Conservation (phyloP, 345 rosid species). For the Sonneratia alba region DNA sequence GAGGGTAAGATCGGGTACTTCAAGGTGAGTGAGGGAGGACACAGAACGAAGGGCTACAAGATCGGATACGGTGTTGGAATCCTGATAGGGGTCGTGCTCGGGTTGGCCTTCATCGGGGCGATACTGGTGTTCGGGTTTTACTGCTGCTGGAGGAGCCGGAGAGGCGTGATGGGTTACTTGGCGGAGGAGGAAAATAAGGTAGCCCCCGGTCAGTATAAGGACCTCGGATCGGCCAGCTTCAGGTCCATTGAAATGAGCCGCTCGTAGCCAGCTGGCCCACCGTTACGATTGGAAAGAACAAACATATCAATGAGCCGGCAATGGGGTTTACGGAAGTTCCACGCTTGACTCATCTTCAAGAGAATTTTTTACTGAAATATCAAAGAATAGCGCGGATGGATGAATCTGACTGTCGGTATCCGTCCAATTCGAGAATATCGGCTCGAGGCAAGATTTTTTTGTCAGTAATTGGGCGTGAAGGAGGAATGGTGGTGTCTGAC, state of each 20-base stretch:
- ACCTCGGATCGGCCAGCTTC: conserved; percentile 76
- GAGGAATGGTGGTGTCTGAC: neutral
- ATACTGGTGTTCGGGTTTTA: conserved; percentile 20
- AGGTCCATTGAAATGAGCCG: conserved; percentile 55
- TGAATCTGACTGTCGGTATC: no score
- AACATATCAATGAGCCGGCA: no score
- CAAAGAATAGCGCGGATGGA: no score
- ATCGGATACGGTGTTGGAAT: conserved; percentile 31
- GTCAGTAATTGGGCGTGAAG: no score
- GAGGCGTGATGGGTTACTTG: conserved; percentile 21
- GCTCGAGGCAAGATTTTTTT: no score
- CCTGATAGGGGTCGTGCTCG: conserved; percentile 18
- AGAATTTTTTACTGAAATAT: no score
- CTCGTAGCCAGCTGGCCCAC: no score
- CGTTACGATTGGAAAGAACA: no score
- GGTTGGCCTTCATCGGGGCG: conserved; percentile 5
- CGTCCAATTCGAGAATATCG: no score
- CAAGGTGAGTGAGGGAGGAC: conserved; percentile 28
- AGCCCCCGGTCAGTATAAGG: conserved; percentile 71
- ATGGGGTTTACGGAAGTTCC: no score
- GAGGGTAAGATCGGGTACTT: conserved; percentile 60
- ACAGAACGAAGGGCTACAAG: conserved; percentile 16
- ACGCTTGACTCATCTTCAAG: no score
- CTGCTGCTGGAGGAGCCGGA: conserved; percentile 28
- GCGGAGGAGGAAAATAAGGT: conserved; percentile 41